These are phyloP conservation scores for Raffaelea arxii DNA, from an alignment of 2,329 filamentous ascomycete genomes.

Conservation along the genomic window DNA sequence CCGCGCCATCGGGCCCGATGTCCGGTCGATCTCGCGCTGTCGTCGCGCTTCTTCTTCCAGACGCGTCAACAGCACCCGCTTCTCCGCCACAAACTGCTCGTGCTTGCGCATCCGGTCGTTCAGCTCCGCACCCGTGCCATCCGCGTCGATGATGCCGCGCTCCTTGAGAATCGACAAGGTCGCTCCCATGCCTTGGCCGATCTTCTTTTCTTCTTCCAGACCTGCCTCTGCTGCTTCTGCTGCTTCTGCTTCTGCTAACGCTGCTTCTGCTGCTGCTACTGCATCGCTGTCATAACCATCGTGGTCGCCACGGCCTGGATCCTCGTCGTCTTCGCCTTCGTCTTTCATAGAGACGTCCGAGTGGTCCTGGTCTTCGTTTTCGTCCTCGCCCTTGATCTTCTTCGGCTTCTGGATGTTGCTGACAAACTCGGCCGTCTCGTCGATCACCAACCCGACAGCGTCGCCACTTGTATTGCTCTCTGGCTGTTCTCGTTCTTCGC, in stretches of 20 bases:
- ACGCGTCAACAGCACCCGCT: slow-evolving; percentile 60
- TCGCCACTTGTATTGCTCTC: slow-evolving; percentile 20
- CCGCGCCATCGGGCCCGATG: slow-evolving; percentile 68
- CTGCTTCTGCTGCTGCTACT: slow-evolving; percentile 63
- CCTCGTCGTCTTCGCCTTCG: slow-evolving; percentile 32
- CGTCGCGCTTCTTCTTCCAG: slow-evolving; percentile 69
- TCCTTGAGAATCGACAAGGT: slow-evolving; percentile 76
- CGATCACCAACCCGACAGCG: slow-evolving; percentile 68
- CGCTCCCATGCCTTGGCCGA: slow-evolving; percentile 70
- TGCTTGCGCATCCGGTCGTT: slow-evolving; percentile 42
- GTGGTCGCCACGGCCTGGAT: slow-evolving; percentile 47
- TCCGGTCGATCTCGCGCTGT: slow-evolving; percentile 83
- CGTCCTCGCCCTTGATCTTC: slow-evolving; percentile 32
- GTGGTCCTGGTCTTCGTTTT: slow-evolving; percentile 26
- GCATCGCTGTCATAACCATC: slow-evolving; percentile 72
- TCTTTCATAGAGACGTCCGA: slow-evolving; percentile 42
- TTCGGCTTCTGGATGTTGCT: slow-evolving; percentile 67
- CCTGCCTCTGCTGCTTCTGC: slow-evolving; percentile 30
- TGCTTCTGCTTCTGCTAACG: slow-evolving; percentile 21
- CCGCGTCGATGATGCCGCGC: slow-evolving; percentile 61
- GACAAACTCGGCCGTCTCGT: slow-evolving; percentile 92
- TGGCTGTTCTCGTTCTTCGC: slow-evolving; percentile 15
- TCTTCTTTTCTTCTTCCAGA: slow-evolving; percentile 74
- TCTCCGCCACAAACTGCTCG: slow-evolving; percentile 70
- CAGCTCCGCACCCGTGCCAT: not conserved